Percentiles rank a stretch among this genome's conserved stretches.
These are phyloP conservation scores for Blastobotrys aristatus DNA, from an alignment of 1,139 yeast species.

Conservation along the genomic window DNA sequence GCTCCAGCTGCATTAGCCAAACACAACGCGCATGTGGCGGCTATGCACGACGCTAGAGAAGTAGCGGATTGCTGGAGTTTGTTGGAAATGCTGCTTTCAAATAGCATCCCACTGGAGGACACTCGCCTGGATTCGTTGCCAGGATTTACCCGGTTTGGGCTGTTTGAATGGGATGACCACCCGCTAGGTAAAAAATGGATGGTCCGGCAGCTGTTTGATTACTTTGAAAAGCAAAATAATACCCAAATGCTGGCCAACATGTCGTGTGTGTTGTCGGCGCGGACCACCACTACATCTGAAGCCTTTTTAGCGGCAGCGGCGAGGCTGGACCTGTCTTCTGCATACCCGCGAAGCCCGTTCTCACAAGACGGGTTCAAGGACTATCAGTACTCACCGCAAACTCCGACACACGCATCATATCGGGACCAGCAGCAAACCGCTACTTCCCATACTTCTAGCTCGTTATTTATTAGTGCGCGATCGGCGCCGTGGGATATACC, in stretches of 20 bases:
- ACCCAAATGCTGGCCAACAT: constrained; percentile 89
- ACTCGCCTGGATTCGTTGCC: background rate
- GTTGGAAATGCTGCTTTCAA: constrained; percentile 25
- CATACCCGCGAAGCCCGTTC: background rate
- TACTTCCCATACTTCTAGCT: background rate
- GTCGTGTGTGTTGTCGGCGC: constrained; percentile 52
- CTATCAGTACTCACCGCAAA: background rate
- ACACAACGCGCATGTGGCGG: constrained; percentile 71
- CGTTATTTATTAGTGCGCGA: constrained; percentile 6
- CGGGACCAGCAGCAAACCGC: background rate
- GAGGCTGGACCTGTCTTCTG: background rate
- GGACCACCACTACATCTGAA: constrained; percentile 1
- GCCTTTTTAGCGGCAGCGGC: background rate
- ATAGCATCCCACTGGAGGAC: constrained; percentile 16
- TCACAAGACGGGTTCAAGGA: background rate
- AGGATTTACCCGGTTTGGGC: constrained; percentile 1
- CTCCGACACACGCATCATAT: background rate
- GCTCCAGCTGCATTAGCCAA: constrained; percentile 59
- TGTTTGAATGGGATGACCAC: constrained; percentile 65
- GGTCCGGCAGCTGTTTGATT: constrained; percentile 55
- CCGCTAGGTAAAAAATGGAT: constrained; percentile 78
- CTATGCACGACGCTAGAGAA: constrained; percentile 53
- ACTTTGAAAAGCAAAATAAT: constrained; percentile 61
- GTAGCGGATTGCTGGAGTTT: constrained; percentile 76
- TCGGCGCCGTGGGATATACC: constrained; percentile 19